Percentiles rank a stretch among this genome's conserved stretches.
Evolutionary conservation across 1,139 yeast species (phyloP).

Genomic region (Waltiozyma sp.): DNA sequence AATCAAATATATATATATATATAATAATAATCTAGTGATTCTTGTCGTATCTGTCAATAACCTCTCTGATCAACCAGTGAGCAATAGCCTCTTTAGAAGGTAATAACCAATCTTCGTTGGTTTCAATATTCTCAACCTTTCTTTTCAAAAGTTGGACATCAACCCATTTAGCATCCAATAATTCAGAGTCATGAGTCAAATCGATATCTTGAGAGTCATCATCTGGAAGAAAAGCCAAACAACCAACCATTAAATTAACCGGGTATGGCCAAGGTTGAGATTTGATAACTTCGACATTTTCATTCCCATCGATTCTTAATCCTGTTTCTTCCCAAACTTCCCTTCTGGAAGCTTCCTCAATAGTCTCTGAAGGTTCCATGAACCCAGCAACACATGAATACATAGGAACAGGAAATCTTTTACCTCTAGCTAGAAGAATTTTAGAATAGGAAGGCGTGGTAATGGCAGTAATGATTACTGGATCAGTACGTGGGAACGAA

Average conservation of each 20-base stretch:
- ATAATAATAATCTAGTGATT: too few relatives aligned
- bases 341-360: constrained; percentile 78
- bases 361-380: constrained; percentile 88
- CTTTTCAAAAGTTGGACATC: constrained; percentile 40
- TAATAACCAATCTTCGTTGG: constrained; percentile 23
- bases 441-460: constrained; percentile 50
- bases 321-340: constrained; percentile 98
- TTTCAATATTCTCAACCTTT: constrained; percentile 23
- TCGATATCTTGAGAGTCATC: constrained; percentile 50
- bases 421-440: constrained; percentile 62
- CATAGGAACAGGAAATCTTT: constrained; percentile 41
- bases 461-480: constrained; percentile 74
- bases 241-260: constrained; percentile 85
- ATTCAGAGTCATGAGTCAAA: constrained; percentile 74
- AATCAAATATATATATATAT: too few relatives aligned
- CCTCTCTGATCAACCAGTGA: constrained; percentile 27
- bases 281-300: constrained; percentile 46
- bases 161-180: constrained; percentile 81
- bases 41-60: constrained; percentile 29
- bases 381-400: constrained; percentile 90
- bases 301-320: constrained; percentile 34
- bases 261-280: constrained; percentile 98
- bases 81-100: constrained; percentile 45
- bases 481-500: constrained; percentile 87
- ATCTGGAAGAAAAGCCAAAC: constrained; percentile 62